phyloP scores from a whole-genome alignment of 441 rosid genomes.

The Croton setiger region DNA sequence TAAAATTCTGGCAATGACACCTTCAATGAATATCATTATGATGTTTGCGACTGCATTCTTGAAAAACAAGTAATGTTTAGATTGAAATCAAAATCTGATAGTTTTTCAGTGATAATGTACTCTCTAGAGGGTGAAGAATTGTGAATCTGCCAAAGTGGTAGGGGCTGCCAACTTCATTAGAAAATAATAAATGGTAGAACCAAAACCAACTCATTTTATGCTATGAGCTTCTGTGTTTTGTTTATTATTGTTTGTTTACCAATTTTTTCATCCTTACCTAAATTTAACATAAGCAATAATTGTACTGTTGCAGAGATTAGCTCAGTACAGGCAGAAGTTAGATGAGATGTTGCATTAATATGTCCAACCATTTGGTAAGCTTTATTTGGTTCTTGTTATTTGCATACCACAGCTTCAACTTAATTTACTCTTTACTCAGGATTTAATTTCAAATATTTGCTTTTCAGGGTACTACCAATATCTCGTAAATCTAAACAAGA shows the following conservation, averaged over 20 bases:
- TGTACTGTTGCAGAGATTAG: conserved; percentile 57
- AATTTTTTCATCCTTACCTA: background rate
- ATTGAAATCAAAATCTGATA: background rate
- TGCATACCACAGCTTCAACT: background rate
- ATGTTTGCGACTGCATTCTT: background rate
- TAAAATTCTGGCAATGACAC: background rate
- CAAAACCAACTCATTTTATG: background rate
- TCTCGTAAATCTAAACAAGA: background rate
- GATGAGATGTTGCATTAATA: conserved; percentile 58
- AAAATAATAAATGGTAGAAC: background rate
- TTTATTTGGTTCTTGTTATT: background rate
- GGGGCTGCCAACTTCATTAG: background rate
- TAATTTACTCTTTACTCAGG: background rate
- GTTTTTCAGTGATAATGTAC: background rate
- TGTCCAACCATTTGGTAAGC: conserved; percentile 22
- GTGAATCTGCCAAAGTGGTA: no score
- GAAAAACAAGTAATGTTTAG: background rate
- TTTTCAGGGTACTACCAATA: conserved; percentile 12
- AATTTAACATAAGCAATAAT: background rate
- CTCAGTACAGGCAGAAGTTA: conserved; percentile 84
- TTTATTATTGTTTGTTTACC: background rate
- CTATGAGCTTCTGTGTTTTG: background rate
- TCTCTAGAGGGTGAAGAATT: background rate
- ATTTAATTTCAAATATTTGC: background rate
- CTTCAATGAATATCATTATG: background rate